Base-by-base conservation (phyloP, 2,329 filamentous ascomycete species). In the Metarhizium humberi region DNA sequence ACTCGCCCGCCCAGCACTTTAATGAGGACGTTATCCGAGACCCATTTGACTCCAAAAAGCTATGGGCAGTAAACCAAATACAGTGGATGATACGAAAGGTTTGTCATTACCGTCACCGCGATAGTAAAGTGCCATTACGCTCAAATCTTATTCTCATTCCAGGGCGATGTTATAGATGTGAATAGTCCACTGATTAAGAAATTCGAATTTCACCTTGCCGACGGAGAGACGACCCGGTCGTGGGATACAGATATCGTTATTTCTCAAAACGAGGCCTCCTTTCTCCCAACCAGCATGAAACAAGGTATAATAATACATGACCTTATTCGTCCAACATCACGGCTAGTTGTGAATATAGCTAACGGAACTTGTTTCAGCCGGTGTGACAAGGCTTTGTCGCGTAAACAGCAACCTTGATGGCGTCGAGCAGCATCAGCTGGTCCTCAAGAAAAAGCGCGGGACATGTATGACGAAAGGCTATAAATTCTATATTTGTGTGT, bases 61-160 rank as follows among this genome's bases (percentile, higher is more conserved):
- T 63, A 36, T 76, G 72, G 61, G 74, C 69, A 2, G 63, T 71
- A 34, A 68, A 70, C 52, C 71, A 75, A 56, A 72, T 76, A 46
- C 64, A 75, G 49, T 75, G 72, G 73, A 56, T 74, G 10, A 73
- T 75, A 25, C 67, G 61, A 34, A 75, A 73, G 64, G 68, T 71
- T 32, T 51, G 25, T n/a, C 18, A 30, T 18, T 18, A 11, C 16
- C 6, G 40, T 13, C 7, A 36, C 8, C 8, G 34, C 8, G 34
- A 36, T 4, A 13, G 34, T 36, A 7, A 13, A 8, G 34, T 36
- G n/a, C 40, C 20, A 20, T 20, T 20, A 20, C 20, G 20, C 20
- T 20, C 20, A 20, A 20, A 20, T 20, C 20, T 20, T 20, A 20
- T 20, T 20, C 20, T 20, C 20, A 48, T 48, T 32, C 1, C 16